phyloP scores from a whole-genome alignment of 352 stramenopile genomes.

The Phytophthora kernoviae region DNA sequence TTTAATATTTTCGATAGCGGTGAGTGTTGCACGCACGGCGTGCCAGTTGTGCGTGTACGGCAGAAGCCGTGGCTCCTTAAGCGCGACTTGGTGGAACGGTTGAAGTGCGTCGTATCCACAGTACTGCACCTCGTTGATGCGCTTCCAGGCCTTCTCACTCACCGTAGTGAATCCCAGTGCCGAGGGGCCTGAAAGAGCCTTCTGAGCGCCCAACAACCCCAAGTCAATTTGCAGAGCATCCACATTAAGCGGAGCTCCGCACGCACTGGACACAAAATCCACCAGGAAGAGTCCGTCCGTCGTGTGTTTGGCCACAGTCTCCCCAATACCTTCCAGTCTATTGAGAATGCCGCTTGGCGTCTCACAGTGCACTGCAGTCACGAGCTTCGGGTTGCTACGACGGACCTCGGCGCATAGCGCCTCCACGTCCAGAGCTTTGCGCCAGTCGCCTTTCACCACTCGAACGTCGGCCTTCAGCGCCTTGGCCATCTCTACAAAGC shows the following conservation, averaged over 20 bases:
- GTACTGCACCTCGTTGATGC: slow-evolving; percentile 50
- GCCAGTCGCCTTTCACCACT: slow-evolving; percentile 47
- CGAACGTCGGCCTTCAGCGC: slow-evolving; percentile 44
- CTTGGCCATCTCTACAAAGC: slow-evolving; percentile 55
- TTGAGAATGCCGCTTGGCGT: slow-evolving; percentile 57
- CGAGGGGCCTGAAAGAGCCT: slow-evolving; percentile 49
- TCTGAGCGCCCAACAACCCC: slow-evolving; percentile 50
- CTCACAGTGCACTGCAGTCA: slow-evolving; percentile 63
- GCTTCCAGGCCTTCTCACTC: slow-evolving; percentile 53
- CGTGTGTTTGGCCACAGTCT: slow-evolving; percentile 42
- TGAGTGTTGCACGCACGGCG: slow-evolving; percentile 45
- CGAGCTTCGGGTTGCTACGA: slow-evolving; percentile 45
- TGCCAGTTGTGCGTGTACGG: slow-evolving; percentile 71
- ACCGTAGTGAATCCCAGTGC: slow-evolving; percentile 52
- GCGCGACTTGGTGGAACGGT: slow-evolving; percentile 43
- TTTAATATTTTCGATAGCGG: slow-evolving; percentile 42
- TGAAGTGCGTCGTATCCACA: slow-evolving; percentile 52
- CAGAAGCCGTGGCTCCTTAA: slow-evolving; percentile 40
- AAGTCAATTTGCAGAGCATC: slow-evolving; percentile 51
- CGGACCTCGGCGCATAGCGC: slow-evolving; percentile 44
- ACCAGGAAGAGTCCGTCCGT: slow-evolving; percentile 60
- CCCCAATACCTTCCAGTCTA: slow-evolving; percentile 44
- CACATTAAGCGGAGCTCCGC: slow-evolving; percentile 43
- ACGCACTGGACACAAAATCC: slow-evolving; percentile 59
- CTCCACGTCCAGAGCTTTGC: slow-evolving; percentile 40